A percentile compares a stretch with the other conserved stretches of the same genome.
These are phyloP conservation scores for Ascochyta pisi DNA, from an alignment of 2,329 filamentous ascomycete species.

Conservation along the genomic window DNA sequence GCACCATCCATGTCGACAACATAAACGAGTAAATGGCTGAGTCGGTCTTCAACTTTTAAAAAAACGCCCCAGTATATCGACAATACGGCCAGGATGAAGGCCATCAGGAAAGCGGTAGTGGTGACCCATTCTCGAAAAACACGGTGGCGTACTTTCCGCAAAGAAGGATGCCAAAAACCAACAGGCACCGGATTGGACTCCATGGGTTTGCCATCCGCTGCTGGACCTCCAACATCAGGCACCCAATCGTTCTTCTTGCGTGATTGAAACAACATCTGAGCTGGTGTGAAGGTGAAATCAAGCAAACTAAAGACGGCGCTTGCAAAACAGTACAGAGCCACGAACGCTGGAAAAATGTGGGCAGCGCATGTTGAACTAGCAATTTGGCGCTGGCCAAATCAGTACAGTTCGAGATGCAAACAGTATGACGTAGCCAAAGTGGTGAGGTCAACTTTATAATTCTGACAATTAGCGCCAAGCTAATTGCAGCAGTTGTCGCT, in stretches of 20 bases:
- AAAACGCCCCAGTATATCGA: constrained; percentile 69
- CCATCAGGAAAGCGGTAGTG: constrained; percentile 59
- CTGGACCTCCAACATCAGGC: constrained; percentile 13
- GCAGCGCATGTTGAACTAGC: constrained; percentile 3
- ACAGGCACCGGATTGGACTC: constrained; percentile 46
- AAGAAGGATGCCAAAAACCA: constrained; percentile 55
- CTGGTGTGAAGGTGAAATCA: neutral
- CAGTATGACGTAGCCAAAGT: constrained; percentile 14
- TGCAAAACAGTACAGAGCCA: neutral
- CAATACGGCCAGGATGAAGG: constrained; percentile 63
- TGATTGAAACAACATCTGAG: constrained; percentile 9
- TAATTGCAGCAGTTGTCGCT: neutral
- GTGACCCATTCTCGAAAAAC: constrained; percentile 52
- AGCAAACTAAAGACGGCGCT: neutral
- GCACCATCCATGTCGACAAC: constrained; percentile 70
- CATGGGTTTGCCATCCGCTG: constrained; percentile 17
- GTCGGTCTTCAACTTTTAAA: constrained; percentile 53
- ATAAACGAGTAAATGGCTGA: constrained; percentile 59
- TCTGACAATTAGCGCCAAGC: constrained; percentile 11
- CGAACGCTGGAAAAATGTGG: neutral
- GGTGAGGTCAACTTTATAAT: constrained; percentile 8
- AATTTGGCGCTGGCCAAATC: neutral
- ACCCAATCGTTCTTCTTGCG: constrained; percentile 14
- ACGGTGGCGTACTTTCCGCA: constrained; percentile 50
- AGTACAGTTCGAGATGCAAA: neutral